Percentiles rank a stretch among this genome's conserved stretches.
These are phyloP conservation scores for Inga leiocalycina DNA, from an alignment of 306 rosid species.

Conservation along the genomic window DNA sequence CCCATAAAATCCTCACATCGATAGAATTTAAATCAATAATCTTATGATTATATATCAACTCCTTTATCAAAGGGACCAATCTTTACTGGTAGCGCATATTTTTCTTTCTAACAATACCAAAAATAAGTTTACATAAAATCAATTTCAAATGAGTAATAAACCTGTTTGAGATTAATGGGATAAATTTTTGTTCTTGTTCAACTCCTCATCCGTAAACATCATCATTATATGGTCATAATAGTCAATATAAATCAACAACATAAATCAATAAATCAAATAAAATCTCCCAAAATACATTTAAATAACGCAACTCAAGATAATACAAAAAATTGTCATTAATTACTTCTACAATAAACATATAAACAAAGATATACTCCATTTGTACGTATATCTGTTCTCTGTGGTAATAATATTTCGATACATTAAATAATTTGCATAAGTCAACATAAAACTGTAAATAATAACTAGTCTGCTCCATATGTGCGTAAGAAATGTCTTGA, in stretches of 20 bases:
- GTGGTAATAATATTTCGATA: too few species aligned
- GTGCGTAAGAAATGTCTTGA: too few species aligned
- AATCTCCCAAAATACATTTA: not conserved
- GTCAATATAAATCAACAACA: not conserved
- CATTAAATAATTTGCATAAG: not conserved
- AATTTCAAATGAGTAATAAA: not conserved
- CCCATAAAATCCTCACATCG: too few species aligned
- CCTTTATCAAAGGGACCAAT: fast-evolving
- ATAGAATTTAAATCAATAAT: too few species aligned
- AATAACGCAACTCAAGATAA: not conserved
- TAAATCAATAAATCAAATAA: not conserved
- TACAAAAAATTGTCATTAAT: not conserved
- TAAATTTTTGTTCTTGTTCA: too few species aligned
- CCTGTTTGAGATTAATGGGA: not conserved
- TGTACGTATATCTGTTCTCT: not conserved
- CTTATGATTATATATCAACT: too few species aligned
- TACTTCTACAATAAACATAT: not conserved
- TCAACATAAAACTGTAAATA: not conserved
- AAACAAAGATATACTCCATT: not conserved
- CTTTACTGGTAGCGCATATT: too few species aligned
- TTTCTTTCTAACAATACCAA: not conserved
- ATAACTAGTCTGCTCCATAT: not conserved
- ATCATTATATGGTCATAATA: not conserved
- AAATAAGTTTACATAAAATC: not conserved
- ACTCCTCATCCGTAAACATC: too few species aligned